Evolutionary conservation across 2,329 filamentous ascomycete genomes (phyloP).

Genomic region (Graphilbum sp.): DNA sequence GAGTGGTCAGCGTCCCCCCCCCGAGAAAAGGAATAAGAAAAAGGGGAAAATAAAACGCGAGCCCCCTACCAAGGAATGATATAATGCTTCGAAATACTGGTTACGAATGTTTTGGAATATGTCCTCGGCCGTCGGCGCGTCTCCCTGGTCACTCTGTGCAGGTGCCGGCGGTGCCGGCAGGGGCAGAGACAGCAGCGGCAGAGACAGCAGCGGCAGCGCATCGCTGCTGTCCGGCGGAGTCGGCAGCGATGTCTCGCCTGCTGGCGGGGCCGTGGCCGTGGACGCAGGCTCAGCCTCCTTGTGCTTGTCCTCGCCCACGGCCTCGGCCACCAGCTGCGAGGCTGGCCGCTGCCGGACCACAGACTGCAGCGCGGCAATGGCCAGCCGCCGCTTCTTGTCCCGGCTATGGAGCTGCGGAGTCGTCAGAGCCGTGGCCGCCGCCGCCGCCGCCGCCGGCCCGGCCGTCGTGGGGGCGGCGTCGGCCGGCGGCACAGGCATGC

Average conservation of each 20-base stretch:
- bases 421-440: slow-evolving; percentile 15
- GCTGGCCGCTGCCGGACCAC: slow-evolving; percentile 36
- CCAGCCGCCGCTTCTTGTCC: slow-evolving; percentile 37
- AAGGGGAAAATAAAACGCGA: slow-evolving; percentile 1
- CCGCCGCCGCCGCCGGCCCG: not conserved
- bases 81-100: slow-evolving; percentile 43
- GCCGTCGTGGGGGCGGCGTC: not conserved
- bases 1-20: too few relatives aligned
- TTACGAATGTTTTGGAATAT: slow-evolving; percentile 42
- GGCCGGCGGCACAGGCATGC: too few relatives aligned
- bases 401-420: slow-evolving; percentile 31
- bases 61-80: slow-evolving; percentile 39
- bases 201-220: too few relatives aligned
- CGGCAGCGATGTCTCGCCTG: too few relatives aligned
- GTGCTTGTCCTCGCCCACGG: slow-evolving; percentile 1
- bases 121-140: slow-evolving; percentile 25
- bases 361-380: slow-evolving; percentile 47
- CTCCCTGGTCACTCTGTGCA: not conserved
- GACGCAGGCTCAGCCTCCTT: not conserved
- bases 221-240: too few relatives aligned
- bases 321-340: slow-evolving; percentile 25
- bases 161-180: not conserved
- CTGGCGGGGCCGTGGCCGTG: too few relatives aligned
- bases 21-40: slow-evolving; percentile 5
- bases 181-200: too few relatives aligned